phyloP scores from a whole-genome alignment of 805 yeast genomes.

The Suhomyces prunicola region DNA sequence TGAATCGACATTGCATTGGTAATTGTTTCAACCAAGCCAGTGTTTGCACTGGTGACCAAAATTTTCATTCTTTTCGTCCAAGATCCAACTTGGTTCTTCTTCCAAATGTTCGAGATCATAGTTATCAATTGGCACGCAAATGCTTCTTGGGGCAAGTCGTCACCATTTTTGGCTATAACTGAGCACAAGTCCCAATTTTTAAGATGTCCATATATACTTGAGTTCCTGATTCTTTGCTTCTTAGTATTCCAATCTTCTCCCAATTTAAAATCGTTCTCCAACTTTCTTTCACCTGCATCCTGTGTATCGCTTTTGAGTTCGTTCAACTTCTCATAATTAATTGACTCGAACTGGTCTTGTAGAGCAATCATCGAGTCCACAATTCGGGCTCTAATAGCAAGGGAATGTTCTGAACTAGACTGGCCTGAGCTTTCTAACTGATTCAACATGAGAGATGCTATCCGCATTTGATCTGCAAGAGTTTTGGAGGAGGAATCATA shows the following conservation, averaged over 20 bases:
- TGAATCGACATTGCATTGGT: slow-evolving; percentile 93
- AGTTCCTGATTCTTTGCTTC: slow-evolving; percentile 71
- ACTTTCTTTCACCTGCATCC: slow-evolving; percentile 75
- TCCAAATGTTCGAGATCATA: slow-evolving; percentile 85
- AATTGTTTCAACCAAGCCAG: slow-evolving; percentile 94
- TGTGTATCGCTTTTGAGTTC: slow-evolving; percentile 67
- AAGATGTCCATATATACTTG: slow-evolving; percentile 79
- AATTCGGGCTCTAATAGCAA: slow-evolving; percentile 18
- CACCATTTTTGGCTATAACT: slow-evolving; percentile 95
- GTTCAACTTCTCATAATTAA: slow-evolving; percentile 30
- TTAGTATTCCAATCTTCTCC: slow-evolving; percentile 94
- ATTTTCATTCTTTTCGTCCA: slow-evolving; percentile 97
- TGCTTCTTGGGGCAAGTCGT: slow-evolving; percentile 94
- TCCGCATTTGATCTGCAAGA: slow-evolving; percentile 74
- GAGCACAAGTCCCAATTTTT: slow-evolving; percentile 95
- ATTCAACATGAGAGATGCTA: slow-evolving; percentile 91
- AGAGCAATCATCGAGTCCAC: slow-evolving; percentile 32
- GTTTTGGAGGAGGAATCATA: no score
- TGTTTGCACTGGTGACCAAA: slow-evolving; percentile 80
- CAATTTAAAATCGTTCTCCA: slow-evolving; percentile 86
- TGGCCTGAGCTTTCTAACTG: slow-evolving; percentile 79
- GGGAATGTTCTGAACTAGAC: slow-evolving; percentile 41
- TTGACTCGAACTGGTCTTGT: slow-evolving; percentile 41
- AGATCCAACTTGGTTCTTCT: slow-evolving; percentile 58
- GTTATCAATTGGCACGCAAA: slow-evolving; percentile 94